Evolutionary conservation across 345 rosid genomes (phyloP).

Genomic region (Heritiera fomes): DNA sequence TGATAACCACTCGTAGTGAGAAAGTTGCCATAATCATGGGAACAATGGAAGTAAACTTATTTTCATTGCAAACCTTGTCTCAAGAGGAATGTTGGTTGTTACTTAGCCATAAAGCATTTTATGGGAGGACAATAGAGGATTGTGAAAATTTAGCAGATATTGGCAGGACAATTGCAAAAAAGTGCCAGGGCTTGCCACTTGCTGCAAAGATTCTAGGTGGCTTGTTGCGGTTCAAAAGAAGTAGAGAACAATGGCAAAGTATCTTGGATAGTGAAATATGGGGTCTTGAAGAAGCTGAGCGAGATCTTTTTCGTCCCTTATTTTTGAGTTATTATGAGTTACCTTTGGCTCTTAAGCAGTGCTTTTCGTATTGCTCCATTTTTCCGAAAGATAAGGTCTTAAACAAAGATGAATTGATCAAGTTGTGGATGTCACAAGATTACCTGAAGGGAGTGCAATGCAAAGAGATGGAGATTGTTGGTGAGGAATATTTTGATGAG

Average conservation of each 20-base stretch:
- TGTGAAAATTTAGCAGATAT: constrained; percentile 4
- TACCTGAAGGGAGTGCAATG: not conserved
- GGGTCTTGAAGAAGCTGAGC: constrained; percentile 12
- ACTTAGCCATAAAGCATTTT: constrained; percentile 11
- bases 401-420: constrained; percentile 21
- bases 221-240: constrained; percentile 10
- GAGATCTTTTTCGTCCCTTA: constrained; percentile 9
- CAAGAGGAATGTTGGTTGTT: constrained; percentile 25
- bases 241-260: constrained; percentile 15
- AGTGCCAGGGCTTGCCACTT: constrained; percentile 22
- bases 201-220: constrained; percentile 22
- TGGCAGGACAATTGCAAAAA: not conserved
- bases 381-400: not conserved
- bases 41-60: not conserved
- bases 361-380: constrained; percentile 15
- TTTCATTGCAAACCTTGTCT: not conserved
- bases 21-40: constrained; percentile 14
- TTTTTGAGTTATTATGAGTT: constrained; percentile 2
- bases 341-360: constrained; percentile 12
- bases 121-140: constrained; percentile 1
- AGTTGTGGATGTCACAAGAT: constrained; percentile 21
- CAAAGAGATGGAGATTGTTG: constrained; percentile 13
- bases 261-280: constrained; percentile 14
- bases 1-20: constrained; percentile 25
- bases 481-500: constrained; percentile 22